phyloP scores from a whole-genome alignment of 352 stramenopile species.

The Globisporangium nagaii region DNA sequence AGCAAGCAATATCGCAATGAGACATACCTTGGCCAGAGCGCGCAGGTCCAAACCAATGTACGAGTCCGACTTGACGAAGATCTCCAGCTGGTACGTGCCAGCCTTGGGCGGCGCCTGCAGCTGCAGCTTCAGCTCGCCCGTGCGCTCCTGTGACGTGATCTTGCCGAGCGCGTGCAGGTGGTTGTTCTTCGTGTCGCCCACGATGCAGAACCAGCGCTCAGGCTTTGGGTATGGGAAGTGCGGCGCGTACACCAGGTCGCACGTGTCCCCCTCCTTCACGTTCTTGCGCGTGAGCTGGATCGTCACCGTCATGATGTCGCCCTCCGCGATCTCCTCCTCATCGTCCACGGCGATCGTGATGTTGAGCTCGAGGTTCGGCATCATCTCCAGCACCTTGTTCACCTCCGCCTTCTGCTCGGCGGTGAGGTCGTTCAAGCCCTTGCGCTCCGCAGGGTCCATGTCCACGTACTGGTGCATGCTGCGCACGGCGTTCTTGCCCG shows the following conservation, averaged over 20 bases:
- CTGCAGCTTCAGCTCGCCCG: constrained; percentile 91
- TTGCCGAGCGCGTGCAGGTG: constrained; percentile 96
- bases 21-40: constrained; percentile 78
- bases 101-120: constrained; percentile 94
- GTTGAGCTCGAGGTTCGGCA: constrained; percentile 92
- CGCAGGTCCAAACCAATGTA: constrained; percentile 97
- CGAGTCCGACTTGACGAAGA: constrained; percentile 97
- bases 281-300: constrained; percentile 97
- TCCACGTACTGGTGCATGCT: constrained; percentile 94
- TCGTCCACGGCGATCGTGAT: constrained; percentile 89
- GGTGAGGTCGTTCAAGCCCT: constrained; percentile 89
- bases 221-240: constrained; percentile 94
- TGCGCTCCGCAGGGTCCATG: constrained; percentile 88
- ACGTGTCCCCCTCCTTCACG: constrained; percentile 92
- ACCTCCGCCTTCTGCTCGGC: constrained; percentile 93
- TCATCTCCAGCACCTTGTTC: constrained; percentile 89
- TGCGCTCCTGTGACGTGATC: constrained; percentile 88
- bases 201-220: constrained; percentile 97
- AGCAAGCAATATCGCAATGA: background rate
- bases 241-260: constrained; percentile 94
- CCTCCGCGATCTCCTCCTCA: constrained; percentile 95
- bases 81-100: constrained; percentile 95
- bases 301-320: constrained; percentile 97
- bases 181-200: constrained; percentile 93
- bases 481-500: constrained; percentile 88